These are phyloP conservation scores for Pseudogymnoascus sp. DNA, from an alignment of 2,329 filamentous ascomycete species.

Conservation along the genomic window DNA sequence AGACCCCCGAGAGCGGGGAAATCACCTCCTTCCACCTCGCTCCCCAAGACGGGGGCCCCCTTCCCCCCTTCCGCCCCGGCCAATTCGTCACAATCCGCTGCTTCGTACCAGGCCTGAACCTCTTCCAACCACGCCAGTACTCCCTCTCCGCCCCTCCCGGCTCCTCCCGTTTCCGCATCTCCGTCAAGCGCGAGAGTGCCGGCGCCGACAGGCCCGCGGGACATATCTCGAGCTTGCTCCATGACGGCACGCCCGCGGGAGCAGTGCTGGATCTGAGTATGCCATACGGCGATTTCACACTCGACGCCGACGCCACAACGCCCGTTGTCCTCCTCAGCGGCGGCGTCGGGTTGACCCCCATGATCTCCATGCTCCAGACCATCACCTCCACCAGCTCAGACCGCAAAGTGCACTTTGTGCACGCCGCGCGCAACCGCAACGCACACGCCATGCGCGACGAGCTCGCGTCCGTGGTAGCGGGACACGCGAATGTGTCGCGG, in stretches of 20 bases:
- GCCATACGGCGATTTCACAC: constrained; percentile 54
- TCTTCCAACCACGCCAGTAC: constrained; percentile 67
- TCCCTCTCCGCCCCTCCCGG: constrained; percentile 56
- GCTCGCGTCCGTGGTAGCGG: constrained; percentile 28
- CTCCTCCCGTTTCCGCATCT: constrained; percentile 56
- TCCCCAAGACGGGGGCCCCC: constrained; percentile 49
- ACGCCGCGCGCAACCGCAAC: constrained; percentile 46
- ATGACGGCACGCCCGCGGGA: constrained; percentile 41
- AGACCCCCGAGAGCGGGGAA: constrained; percentile 51
- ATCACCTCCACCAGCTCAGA: constrained; percentile 23
- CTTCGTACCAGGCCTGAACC: constrained; percentile 51
- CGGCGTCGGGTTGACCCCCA: constrained; percentile 60
- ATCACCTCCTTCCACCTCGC: constrained; percentile 67
- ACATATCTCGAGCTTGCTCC: constrained; percentile 46
- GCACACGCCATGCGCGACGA: constrained; percentile 49
- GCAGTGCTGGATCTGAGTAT: constrained; percentile 48
- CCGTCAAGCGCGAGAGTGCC: constrained; percentile 56
- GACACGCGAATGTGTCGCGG: not conserved
- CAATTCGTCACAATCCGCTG: constrained; percentile 66
- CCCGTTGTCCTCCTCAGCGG: constrained; percentile 60
- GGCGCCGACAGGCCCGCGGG: constrained; percentile 34
- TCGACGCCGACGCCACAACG: constrained; percentile 40
- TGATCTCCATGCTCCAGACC: constrained; percentile 58
- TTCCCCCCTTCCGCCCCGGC: constrained; percentile 59
- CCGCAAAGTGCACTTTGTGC: constrained; percentile 54